These are phyloP conservation scores for Fusarium euwallaceae DNA, from an alignment of 2,329 filamentous ascomycete species.

Conservation along the genomic window DNA sequence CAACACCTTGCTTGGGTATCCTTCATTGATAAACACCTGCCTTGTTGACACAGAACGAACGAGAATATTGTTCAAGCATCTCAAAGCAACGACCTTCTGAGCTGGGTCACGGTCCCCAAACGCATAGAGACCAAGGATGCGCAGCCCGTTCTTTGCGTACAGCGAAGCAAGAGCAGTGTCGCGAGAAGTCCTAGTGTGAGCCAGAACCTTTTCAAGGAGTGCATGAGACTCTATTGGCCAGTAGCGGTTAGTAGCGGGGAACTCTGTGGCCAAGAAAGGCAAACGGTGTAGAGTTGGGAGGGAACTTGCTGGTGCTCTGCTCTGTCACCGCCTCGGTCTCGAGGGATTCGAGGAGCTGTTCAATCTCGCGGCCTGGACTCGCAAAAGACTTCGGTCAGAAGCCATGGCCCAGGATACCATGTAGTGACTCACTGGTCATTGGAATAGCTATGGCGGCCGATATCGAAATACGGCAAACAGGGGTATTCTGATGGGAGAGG, in stretches of 20 bases:
- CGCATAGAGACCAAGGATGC: not conserved
- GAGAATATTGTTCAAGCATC: not conserved
- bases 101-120: not conserved
- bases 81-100: not conserved
- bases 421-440: not conserved
- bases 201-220: not conserved
- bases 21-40: not conserved
- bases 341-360: slow-evolving; percentile 1
- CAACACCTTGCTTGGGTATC: not conserved
- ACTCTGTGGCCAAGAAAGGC: not conserved
- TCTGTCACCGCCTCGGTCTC: slow-evolving; percentile 1
- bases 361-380: not conserved
- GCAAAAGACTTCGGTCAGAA: not conserved
- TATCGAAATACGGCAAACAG: slow-evolving; percentile 1
- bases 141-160: not conserved
- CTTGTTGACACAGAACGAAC: not conserved
- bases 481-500: not conserved
- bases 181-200: not conserved
- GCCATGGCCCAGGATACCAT: not conserved
- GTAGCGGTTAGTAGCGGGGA: not conserved
- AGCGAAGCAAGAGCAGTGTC: not conserved
- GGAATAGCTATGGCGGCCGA: not conserved
- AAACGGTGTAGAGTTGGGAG: not conserved
- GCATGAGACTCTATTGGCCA: not conserved
- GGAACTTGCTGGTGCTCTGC: not conserved